Conservation (phyloP, 1,284 basidiomycete species). For the Boletus smithii region DNA sequence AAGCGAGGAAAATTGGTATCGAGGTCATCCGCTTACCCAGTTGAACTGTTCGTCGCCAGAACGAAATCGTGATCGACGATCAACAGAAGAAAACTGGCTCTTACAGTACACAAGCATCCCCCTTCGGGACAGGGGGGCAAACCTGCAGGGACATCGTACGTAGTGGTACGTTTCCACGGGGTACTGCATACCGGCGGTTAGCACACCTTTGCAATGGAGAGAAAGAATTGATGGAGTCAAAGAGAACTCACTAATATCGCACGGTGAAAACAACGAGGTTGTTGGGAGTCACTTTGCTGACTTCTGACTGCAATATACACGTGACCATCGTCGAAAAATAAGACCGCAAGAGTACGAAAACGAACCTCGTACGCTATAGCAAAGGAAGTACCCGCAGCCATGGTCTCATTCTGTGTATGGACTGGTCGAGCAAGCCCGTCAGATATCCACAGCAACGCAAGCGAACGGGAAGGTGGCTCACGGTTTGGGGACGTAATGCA, state of each 20-base stretch:
- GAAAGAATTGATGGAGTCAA: too few species aligned
- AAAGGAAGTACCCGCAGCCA: neutral
- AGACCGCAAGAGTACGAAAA: neutral
- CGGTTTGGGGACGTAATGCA: slow-evolving; percentile 12
- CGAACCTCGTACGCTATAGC: slow-evolving; percentile 5
- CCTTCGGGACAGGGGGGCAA: slow-evolving; percentile 6
- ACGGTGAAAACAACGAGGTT: slow-evolving; percentile 8
- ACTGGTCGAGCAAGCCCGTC: slow-evolving; percentile 5
- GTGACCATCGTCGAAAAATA: neutral
- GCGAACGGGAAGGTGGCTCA: slow-evolving; percentile 2
- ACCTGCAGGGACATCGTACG: slow-evolving; percentile 10
- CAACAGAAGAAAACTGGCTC: neutral
- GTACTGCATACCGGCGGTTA: slow-evolving; percentile 9
- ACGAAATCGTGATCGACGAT: neutral
- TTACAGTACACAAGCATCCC: slow-evolving; percentile 7
- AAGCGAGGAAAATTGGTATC: neutral
- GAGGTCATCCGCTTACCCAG: slow-evolving; percentile 14
- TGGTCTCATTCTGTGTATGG: neutral
- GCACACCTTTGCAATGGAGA: neutral
- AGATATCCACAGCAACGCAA: neutral
- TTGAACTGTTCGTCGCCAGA: neutral
- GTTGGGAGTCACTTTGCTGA: neutral
- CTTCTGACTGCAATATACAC: slow-evolving; percentile 4
- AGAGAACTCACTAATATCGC: slow-evolving; percentile 1
- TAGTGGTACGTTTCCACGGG: slow-evolving; percentile 3